Percentiles rank a stretch among this genome's conserved stretches.
Conservation (phyloP, 495 filamentous ascomycete species). For the Daldinia bambusicola region DNA sequence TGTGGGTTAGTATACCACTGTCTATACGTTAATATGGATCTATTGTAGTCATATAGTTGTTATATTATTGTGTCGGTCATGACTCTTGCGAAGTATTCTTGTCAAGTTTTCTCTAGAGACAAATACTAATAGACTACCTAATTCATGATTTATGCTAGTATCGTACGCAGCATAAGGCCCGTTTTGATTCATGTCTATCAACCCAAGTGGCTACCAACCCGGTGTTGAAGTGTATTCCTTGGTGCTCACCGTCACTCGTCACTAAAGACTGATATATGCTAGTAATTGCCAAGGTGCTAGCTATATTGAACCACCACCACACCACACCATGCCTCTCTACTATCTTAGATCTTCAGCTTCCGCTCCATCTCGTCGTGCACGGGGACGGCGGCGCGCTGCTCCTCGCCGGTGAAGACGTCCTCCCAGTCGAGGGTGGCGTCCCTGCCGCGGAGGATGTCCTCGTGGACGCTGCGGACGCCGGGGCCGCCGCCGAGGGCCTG, state of each 20-base stretch:
- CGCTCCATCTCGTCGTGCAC: slow-evolving; percentile 96
- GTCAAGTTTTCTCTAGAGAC: background rate
- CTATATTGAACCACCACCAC: background rate
- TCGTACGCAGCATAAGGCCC: background rate
- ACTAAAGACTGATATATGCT: background rate
- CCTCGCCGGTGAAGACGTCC: slow-evolving; percentile 77
- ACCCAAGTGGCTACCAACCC: background rate
- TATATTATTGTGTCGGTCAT: slow-evolving; percentile 2
- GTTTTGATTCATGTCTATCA: background rate
- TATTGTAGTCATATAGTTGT: slow-evolving; percentile 16
- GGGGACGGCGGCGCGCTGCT: slow-evolving; percentile 70
- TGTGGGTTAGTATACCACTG: slow-evolving; percentile 32
- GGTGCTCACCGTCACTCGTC: background rate
- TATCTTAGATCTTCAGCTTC: slow-evolving; percentile 67
- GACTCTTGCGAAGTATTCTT: background rate
- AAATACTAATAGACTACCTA: slow-evolving; percentile 7
- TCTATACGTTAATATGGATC: slow-evolving; percentile 23
- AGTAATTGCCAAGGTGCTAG: background rate
- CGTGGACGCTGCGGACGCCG: slow-evolving; percentile 31
- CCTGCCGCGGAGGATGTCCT: slow-evolving; percentile 64
- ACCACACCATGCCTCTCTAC: background rate
- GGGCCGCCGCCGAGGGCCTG: slow-evolving; percentile 54
- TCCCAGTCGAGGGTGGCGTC: slow-evolving; percentile 39
- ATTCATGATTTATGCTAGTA: slow-evolving; percentile 6
- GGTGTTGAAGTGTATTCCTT: background rate